Percentiles rank a stretch among this genome's conserved stretches.
phyloP scores from a whole-genome alignment of 176 grass and related monocot species.

The Zea mays region Zm-B73-REFERENCE-NAM-5.0 NC_050100.1:7802501-7803000 shows the following conservation, averaged over 20 bases:
- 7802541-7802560: conserved; percentile 99
- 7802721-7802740: conserved; percentile 79
- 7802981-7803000: conserved; percentile 92
- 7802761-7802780: conserved; percentile 99
- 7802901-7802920: conserved; percentile 91
- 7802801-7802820: conserved; percentile 58
- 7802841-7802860: conserved; percentile 12
- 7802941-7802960: conserved; percentile 86
- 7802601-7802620: conserved; percentile 40
- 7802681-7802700: conserved; percentile 81
- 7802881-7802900: conserved; percentile 98
- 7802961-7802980: conserved; percentile 98
- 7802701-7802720: conserved; percentile 87
- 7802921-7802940: conserved; percentile 91
- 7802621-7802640: conserved; percentile 79
- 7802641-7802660: conserved; percentile 95
- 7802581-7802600: conserved; percentile 32
- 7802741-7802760: conserved; percentile 98
- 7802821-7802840: conserved; percentile 6
- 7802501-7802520: conserved; percentile 98
- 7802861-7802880: conserved; percentile 12
- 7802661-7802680: conserved; percentile 92
- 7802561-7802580: conserved; percentile 55
- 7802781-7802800: conserved; percentile 90
- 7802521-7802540: conserved; percentile 90